Conservation (phyloP, 306 rosid species). For the Medicago lupulina region DNA sequence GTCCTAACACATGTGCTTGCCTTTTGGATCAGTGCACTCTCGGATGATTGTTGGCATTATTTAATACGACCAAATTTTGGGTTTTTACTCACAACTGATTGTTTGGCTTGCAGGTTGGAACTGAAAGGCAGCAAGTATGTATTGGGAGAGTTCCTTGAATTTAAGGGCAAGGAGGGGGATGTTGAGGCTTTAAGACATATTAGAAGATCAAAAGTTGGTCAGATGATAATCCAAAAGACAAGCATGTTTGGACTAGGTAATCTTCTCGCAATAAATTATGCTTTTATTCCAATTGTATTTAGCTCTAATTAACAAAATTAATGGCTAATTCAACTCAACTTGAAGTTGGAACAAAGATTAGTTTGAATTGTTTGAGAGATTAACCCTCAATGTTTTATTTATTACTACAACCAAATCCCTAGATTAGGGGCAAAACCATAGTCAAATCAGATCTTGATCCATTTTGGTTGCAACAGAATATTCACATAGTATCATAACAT, state of each 20-base stretch:
- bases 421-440: too few relatives aligned
- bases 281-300: constrained; percentile 17
- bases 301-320: neutral
- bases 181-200: constrained; percentile 62
- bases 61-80: constrained; percentile 5
- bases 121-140: constrained; percentile 74
- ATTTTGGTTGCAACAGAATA: too few relatives aligned
- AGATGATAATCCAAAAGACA: constrained; percentile 68
- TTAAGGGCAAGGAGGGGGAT: constrained; percentile 90
- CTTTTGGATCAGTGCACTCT: constrained; percentile 3
- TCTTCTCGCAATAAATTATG: constrained; percentile 29
- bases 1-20: neutral
- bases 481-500: too few relatives aligned
- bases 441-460: too few relatives aligned
- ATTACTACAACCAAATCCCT: too few relatives aligned
- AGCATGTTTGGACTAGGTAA: constrained; percentile 98
- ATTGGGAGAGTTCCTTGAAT: constrained; percentile 90
- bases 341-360: too few relatives aligned
- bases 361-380: too few relatives aligned
- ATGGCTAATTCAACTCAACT: too few relatives aligned
- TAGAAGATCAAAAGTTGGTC: constrained; percentile 83
- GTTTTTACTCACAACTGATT: constrained; percentile 33
- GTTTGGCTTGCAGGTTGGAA: constrained; percentile 69
- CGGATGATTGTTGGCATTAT: constrained; percentile 16
- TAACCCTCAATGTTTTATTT: too few relatives aligned